A percentile compares a stretch with the other conserved stretches of the same genome.
These are phyloP conservation scores for Suhomyces xylopsoci DNA, from an alignment of 805 yeast genomes.

Conservation along the genomic window DNA sequence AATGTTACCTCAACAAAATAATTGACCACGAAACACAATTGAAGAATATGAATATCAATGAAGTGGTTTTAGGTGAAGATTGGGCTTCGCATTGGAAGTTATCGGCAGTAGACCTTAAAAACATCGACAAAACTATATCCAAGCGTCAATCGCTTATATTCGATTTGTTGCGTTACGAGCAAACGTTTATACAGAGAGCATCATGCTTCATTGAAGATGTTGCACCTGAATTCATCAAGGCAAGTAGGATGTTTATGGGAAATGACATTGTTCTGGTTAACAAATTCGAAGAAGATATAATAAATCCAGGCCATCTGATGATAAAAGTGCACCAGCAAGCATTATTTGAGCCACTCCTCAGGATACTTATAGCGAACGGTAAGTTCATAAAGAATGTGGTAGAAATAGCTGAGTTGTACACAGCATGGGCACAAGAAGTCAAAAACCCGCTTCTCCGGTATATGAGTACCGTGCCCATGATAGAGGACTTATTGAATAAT, in stretches of 20 bases:
- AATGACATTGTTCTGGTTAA: conserved; percentile 25
- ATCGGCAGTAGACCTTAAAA: conserved; percentile 50
- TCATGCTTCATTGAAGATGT: conserved; percentile 53
- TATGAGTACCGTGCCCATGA: conserved; percentile 59
- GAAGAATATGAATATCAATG: conserved; percentile 17
- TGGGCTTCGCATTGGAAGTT: conserved; percentile 71
- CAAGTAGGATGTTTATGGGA: conserved; percentile 22
- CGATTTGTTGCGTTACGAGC: conserved; percentile 71
- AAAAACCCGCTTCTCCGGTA: conserved; percentile 52
- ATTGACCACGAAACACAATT: conserved; percentile 24
- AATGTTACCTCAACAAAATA: conserved; percentile 29
- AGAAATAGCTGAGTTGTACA: conserved; percentile 57
- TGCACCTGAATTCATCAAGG: conserved; percentile 39
- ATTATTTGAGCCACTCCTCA: conserved; percentile 56
- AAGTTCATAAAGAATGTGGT: conserved; percentile 54
- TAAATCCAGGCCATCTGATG: conserved; percentile 54
- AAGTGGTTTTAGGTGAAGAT: conserved; percentile 38
- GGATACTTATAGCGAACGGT: conserved; percentile 58
- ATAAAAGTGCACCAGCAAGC: conserved; percentile 52
- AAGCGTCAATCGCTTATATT: conserved; percentile 72
- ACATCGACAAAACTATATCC: conserved; percentile 50
- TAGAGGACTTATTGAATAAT: conserved; percentile 51
- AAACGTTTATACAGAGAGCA: conserved; percentile 64
- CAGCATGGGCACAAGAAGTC: conserved; percentile 63
- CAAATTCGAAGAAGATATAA: conserved; percentile 58